phyloP scores from a whole-genome alignment of 148 eudicot species.

The Fagopyrum tataricum region DNA sequence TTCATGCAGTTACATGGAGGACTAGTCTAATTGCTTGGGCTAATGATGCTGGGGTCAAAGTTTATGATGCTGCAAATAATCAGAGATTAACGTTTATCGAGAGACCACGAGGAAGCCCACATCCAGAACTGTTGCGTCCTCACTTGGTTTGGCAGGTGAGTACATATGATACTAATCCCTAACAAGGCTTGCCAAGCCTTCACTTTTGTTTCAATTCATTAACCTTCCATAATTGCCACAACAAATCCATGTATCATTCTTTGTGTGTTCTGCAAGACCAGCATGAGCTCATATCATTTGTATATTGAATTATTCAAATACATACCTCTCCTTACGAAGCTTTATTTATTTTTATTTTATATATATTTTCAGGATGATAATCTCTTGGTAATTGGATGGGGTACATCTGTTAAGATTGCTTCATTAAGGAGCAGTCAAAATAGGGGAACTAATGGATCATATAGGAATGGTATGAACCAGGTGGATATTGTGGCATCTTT shows the following conservation, averaged over 20 bases:
- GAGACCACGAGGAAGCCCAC: conserved; percentile 94
- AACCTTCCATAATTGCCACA: neutral
- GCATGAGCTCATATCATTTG: neutral
- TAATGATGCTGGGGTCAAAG: conserved; percentile 91
- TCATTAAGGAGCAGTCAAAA: conserved; percentile 48
- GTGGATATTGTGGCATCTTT: conserved; percentile 98
- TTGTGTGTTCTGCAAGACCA: conserved; percentile 5
- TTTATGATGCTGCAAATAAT: conserved; percentile 81
- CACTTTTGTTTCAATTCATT: neutral
- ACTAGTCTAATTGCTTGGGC: conserved; percentile 91
- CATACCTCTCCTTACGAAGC: conserved; percentile 19
- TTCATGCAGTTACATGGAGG: conserved; percentile 93
- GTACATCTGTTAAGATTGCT: conserved; percentile 88
- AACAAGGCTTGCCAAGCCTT: neutral
- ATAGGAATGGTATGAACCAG: conserved; percentile 44
- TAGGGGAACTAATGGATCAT: conserved; percentile 51
- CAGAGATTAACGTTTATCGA: conserved; percentile 85
- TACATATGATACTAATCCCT: neutral
- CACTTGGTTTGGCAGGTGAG: conserved; percentile 97
- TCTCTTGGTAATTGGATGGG: conserved; percentile 97
- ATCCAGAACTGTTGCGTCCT: conserved; percentile 87
- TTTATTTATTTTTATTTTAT: conserved; percentile 19
- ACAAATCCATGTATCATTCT: neutral
- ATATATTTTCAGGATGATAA: conserved; percentile 83
- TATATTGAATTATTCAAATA: conserved; percentile 14